phyloP scores from a whole-genome alignment of 2,329 filamentous ascomycete genomes.

The Hirsutella rhossiliensis region DNA sequence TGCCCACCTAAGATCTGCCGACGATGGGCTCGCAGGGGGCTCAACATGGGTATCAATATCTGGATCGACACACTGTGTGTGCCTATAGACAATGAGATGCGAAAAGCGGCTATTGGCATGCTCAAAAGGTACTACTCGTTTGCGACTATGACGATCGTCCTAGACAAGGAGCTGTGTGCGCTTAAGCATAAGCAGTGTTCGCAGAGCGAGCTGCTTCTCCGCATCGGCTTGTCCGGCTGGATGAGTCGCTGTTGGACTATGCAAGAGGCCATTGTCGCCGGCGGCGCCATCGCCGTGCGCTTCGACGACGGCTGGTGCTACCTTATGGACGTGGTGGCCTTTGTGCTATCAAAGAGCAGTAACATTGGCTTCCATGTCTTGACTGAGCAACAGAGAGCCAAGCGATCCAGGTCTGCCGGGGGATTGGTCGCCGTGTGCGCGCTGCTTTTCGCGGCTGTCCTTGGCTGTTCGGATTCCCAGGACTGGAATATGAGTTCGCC shows the following conservation, averaged over 20 bases:
- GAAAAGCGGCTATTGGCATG: not conserved
- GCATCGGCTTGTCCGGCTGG: not conserved
- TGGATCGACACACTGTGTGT: not conserved
- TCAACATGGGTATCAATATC: not conserved
- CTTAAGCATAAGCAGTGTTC: not conserved
- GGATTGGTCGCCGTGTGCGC: too few species aligned
- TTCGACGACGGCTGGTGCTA: not conserved
- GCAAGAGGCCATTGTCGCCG: not conserved
- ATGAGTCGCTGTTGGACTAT: not conserved
- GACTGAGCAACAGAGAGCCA: not conserved
- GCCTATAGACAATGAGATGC: not conserved
- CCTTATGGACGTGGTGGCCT: not conserved
- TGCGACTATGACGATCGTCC: not conserved
- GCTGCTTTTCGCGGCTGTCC: too few species aligned
- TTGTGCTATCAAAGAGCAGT: not conserved
- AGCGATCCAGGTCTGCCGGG: too few species aligned
- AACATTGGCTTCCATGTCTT: not conserved
- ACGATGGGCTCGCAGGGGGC: not conserved
- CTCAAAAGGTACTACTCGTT: not conserved
- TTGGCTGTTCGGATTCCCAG: too few species aligned
- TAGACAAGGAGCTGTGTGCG: not conserved
- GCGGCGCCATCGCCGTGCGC: not conserved
- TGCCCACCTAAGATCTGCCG: not conserved
- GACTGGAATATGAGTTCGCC: too few species aligned
- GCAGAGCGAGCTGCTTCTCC: not conserved